Percentiles rank a stretch among this genome's conserved stretches.
Evolutionary conservation across 805 yeast genomes (phyloP).

Genomic region (Torulaspora gathmanii): DNA sequence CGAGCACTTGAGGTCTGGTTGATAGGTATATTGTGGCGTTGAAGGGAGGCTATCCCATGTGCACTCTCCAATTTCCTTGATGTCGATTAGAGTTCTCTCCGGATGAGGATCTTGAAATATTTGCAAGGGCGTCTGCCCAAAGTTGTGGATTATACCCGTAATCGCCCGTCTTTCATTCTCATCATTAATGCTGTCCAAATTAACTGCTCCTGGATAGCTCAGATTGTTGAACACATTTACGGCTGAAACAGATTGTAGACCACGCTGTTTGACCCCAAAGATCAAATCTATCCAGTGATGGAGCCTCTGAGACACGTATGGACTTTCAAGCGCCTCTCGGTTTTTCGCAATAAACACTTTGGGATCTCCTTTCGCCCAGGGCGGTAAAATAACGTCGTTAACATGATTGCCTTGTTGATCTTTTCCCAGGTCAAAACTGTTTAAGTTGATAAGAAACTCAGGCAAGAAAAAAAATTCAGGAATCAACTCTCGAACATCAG

Average conservation of each 20-base stretch:
- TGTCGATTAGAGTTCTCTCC: conserved; percentile 28
- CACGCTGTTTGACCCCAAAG: conserved; percentile 77
- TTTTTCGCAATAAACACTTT: conserved; percentile 66
- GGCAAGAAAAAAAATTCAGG: conserved; percentile 86
- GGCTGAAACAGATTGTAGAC: conserved; percentile 59
- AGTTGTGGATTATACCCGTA: conserved; percentile 82
- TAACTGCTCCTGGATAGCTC: conserved; percentile 80
- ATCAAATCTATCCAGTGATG: conserved; percentile 83
- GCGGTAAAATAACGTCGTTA: conserved; percentile 65
- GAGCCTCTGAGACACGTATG: conserved; percentile 68
- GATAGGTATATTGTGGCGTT: conserved; percentile 5
- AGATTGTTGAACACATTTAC: conserved; percentile 78
- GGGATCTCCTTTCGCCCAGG: conserved; percentile 81
- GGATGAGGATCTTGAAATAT: conserved; percentile 69
- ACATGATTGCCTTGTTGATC: conserved; percentile 56
- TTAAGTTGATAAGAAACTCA: conserved; percentile 65
- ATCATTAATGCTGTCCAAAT: conserved; percentile 68
- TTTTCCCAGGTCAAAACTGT: conserved; percentile 64
- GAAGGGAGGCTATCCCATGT: conserved; percentile 9
- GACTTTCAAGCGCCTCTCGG: conserved; percentile 78
- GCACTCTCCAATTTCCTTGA: conserved; percentile 2
- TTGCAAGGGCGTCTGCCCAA: conserved; percentile 85
- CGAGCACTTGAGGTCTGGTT: background rate
- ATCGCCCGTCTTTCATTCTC: conserved; percentile 69
- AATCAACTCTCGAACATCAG: conserved; percentile 81